phyloP scores from a whole-genome alignment of 2,329 filamentous ascomycete genomes.

The Fusarium clavum region DNA sequence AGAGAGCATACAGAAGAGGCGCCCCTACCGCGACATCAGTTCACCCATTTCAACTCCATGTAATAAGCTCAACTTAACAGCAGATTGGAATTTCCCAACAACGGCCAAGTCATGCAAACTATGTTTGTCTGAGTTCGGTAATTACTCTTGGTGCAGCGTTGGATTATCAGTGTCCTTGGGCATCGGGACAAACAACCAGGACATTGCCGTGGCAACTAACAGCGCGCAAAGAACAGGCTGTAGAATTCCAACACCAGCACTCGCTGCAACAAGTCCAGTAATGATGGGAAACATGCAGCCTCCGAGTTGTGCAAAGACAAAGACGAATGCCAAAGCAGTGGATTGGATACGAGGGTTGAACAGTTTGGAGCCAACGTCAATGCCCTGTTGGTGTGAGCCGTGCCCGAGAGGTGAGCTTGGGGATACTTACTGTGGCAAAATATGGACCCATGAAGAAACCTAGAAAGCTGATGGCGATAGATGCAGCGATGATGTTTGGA shows the following conservation, averaged over 20 bases:
- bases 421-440: slow-evolving; percentile 63
- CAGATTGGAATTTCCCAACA: neutral
- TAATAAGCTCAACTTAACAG: accelerated
- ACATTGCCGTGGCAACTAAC: slow-evolving; percentile 58
- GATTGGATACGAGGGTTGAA: slow-evolving; percentile 55
- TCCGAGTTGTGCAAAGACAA: slow-evolving; percentile 67
- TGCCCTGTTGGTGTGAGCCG: slow-evolving; percentile 53
- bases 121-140: accelerated
- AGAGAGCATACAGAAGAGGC: neutral
- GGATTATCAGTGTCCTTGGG: slow-evolving; percentile 50
- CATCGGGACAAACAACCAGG: slow-evolving; percentile 59
- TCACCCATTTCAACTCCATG: neutral
- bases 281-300: slow-evolving; percentile 67
- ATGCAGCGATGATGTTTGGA: slow-evolving; percentile 60
- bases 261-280: slow-evolving; percentile 63
- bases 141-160: slow-evolving; percentile 51
- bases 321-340: slow-evolving; percentile 61
- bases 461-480: slow-evolving; percentile 64
- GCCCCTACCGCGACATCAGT: neutral
- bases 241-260: slow-evolving; percentile 59
- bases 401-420: accelerated
- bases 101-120: neutral
- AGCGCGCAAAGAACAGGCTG: slow-evolving; percentile 65
- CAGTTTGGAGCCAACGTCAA: slow-evolving; percentile 64
- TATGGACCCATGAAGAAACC: slow-evolving; percentile 70